These are phyloP conservation scores for Porcisia hertigi DNA, from an alignment of 208 protist species.

Conservation along the genomic window DNA sequence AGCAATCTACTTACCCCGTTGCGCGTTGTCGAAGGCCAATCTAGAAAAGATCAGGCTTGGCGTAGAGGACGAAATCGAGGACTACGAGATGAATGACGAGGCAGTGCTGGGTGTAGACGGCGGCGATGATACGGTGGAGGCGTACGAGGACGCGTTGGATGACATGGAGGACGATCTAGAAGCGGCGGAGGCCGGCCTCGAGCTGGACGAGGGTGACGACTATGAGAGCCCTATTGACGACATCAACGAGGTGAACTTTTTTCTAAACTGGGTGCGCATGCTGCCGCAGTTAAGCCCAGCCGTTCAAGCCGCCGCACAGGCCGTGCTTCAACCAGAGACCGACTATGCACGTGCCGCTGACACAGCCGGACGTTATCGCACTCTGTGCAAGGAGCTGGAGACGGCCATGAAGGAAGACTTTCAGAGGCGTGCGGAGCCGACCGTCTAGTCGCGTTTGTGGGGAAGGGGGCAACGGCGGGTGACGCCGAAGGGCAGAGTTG, in stretches of 20 bases:
- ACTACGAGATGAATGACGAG: conserved; percentile 53
- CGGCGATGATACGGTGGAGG: conserved; percentile 39
- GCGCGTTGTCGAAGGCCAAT: conserved; percentile 54
- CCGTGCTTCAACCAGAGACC: conserved; percentile 31
- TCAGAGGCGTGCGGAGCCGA: conserved; percentile 28
- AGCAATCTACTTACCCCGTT: conserved; percentile 51
- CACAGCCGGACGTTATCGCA: conserved; percentile 52
- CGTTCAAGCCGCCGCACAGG: conserved; percentile 26
- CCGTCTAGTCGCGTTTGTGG: background rate
- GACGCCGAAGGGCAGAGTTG: background rate
- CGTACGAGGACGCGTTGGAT: conserved; percentile 42
- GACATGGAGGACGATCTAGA: conserved; percentile 31
- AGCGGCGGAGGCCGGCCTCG: conserved; percentile 26
- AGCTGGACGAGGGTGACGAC: conserved; percentile 77
- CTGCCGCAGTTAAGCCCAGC: conserved; percentile 20
- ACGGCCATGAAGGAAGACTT: conserved; percentile 57
- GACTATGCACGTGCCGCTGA: conserved; percentile 48
- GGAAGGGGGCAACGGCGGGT: background rate
- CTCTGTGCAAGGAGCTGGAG: conserved; percentile 58
- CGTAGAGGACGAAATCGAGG: conserved; percentile 49
- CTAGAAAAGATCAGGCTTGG: conserved; percentile 51
- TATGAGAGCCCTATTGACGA: conserved; percentile 90
- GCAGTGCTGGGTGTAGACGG: conserved; percentile 44
- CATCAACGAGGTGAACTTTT: conserved; percentile 79
- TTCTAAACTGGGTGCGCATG: conserved; percentile 36